These are phyloP conservation scores for Casuarina equisetifolia DNA, from an alignment of 306 rosid species.

Conservation along the genomic window DNA sequence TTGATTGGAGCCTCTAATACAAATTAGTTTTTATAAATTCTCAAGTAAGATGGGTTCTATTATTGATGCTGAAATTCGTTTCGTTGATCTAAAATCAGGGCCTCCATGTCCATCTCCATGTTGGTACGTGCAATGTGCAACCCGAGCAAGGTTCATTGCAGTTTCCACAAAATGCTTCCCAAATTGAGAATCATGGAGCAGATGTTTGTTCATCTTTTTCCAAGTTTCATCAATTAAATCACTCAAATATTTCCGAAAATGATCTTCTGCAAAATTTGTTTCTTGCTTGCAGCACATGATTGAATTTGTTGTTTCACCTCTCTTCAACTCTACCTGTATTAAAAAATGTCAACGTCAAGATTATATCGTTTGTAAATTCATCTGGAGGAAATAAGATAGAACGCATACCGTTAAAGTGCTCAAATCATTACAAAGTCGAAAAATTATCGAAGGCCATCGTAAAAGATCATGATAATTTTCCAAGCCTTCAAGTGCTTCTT, in stretches of 20 bases:
- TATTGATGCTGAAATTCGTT: conserved; percentile 33
- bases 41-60: conserved; percentile 39
- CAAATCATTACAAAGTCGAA: conserved; percentile 65
- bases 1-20: too few species aligned
- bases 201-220: conserved; percentile 50
- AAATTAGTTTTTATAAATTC: not conserved
- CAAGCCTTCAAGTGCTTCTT: conserved; percentile 36
- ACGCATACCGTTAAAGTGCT: conserved; percentile 44
- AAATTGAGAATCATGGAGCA: conserved; percentile 25
- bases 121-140: conserved; percentile 41
- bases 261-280: not conserved
- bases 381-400: too few species aligned
- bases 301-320: conserved; percentile 53
- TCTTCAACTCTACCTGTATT: conserved; percentile 49
- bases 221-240: conserved; percentile 39
- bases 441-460: conserved; percentile 39
- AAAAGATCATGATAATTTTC: conserved; percentile 32
- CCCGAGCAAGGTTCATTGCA: conserved; percentile 44
- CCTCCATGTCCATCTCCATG: conserved; percentile 59
- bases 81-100: conserved; percentile 29
- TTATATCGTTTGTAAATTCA: too few species aligned
- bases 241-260: not conserved
- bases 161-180: conserved; percentile 33
- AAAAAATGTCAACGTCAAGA: too few species aligned
- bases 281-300: conserved; percentile 38